Base-by-base conservation (phyloP, 306 rosid species). In the Casuarina equisetifolia region DNA sequence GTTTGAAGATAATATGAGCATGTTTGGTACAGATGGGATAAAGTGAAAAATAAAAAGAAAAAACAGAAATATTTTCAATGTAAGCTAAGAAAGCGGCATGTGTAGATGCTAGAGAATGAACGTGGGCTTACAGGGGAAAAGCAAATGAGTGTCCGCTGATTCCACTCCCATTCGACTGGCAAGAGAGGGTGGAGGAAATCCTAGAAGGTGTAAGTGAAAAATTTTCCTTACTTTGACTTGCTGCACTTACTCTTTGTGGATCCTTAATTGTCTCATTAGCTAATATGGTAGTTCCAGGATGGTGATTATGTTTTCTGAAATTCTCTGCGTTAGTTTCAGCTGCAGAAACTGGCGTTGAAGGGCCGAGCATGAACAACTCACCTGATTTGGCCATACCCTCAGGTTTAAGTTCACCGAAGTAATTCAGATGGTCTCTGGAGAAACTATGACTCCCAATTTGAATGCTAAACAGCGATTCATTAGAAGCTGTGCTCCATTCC, bases 391-490 rank as follows among this genome's bases (percentile, higher is more conserved):
- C 67, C 67, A 73, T 79, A 57, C 88, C 90, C 49, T 38, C 80
- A 15, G 91, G 75, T 66, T 44, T 69, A 32, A 72, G 36, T 43
- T 89, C 96, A 72, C 72, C 75, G 52, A 63, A 38, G 77, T 70
- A 55, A 73, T 50, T 7, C 54, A 74, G 19, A 3, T 52, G 79
- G 44, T 90, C 95, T 80, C 86, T 82, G 74, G 88, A 67, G 72
- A 89, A 86, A 83, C 95, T 94, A 32, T 16, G 36, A 57, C 81
- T 87, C 76, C 88, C 97, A 38, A 89, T 1, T 19, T 90, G 89
- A 85, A 95, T 74, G 90, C 98, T 95, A 83, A 95, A 95, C 62
- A 95, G 75, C 20, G 97, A 95, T 0, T 95, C 98, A 78, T 92
- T 89, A 49, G 98, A 95, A 85, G 84, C 87, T 78, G 69, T 58